These are phyloP conservation scores for Scedosporium apiospermum DNA, from an alignment of 2,329 filamentous ascomycete species.

Conservation along the genomic window DNA sequence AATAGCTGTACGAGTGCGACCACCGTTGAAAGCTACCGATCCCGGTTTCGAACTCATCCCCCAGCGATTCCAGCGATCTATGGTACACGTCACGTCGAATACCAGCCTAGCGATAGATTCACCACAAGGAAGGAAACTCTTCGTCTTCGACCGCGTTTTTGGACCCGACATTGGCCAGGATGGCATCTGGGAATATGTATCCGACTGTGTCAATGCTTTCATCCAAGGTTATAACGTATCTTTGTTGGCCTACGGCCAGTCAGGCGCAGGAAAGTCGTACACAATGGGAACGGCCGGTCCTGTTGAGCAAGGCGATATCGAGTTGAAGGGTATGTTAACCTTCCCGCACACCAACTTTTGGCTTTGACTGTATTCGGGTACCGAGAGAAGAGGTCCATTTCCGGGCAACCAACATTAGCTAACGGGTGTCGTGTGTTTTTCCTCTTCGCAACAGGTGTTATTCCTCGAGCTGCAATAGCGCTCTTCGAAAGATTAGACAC, in stretches of 20 bases:
- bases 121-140: slow-evolving; percentile 85
- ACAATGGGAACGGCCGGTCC: slow-evolving; percentile 97
- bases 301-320: slow-evolving; percentile 58
- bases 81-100: slow-evolving; percentile 79
- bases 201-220: slow-evolving; percentile 83
- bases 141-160: slow-evolving; percentile 95
- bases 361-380: background rate
- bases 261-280: slow-evolving; percentile 93
- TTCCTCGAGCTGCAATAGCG: slow-evolving; percentile 76
- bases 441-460: slow-evolving; percentile 57
- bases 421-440: background rate
- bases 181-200: slow-evolving; percentile 88
- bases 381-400: too few relatives aligned
- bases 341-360: background rate
- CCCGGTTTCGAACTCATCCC: slow-evolving; percentile 93
- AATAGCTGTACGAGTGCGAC: slow-evolving; percentile 82
- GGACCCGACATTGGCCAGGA: slow-evolving; percentile 74
- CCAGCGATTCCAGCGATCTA: slow-evolving; percentile 86
- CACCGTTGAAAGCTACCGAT: slow-evolving; percentile 71
- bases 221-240: slow-evolving; percentile 98
- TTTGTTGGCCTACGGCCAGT: slow-evolving; percentile 92
- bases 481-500: slow-evolving; percentile 83
- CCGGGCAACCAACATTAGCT: too few relatives aligned
- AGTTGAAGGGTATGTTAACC: slow-evolving; percentile 63
- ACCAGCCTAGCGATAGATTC: slow-evolving; percentile 85